Evolutionary conservation across 257 asterid genomes (phyloP).

Genomic region (Solanum virginianum): DNA sequence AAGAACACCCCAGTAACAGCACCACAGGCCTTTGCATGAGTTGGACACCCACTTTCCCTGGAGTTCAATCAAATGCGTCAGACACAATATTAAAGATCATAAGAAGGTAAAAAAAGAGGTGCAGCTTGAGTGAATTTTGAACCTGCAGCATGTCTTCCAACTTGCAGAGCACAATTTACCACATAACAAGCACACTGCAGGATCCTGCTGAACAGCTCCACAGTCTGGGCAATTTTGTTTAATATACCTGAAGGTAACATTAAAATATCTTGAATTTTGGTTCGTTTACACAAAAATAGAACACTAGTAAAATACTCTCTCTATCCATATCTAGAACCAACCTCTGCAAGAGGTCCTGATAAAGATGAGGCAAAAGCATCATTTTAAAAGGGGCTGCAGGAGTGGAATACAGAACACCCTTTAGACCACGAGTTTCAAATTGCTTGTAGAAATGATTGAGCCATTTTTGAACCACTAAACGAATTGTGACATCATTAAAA

Average conservation of each 20-base stretch:
- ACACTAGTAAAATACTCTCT: neutral
- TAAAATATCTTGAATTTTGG: slow-evolving; percentile 4
- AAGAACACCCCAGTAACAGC: slow-evolving; percentile 96
- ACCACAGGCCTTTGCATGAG: slow-evolving; percentile 79
- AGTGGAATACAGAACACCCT: slow-evolving; percentile 31
- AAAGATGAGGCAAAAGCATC: slow-evolving; percentile 72
- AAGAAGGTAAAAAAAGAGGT: neutral
- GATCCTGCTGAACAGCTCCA: slow-evolving; percentile 58
- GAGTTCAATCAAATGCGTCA: slow-evolving; percentile 10
- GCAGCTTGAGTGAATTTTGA: neutral
- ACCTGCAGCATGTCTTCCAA: slow-evolving; percentile 98
- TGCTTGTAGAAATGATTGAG: slow-evolving; percentile 41
- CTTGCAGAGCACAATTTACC: slow-evolving; percentile 89
- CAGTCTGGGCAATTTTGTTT: slow-evolving; percentile 73
- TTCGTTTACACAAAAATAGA: neutral
- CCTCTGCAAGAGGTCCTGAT: slow-evolving; percentile 95
- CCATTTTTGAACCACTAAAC: slow-evolving; percentile 54
- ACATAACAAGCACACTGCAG: slow-evolving; percentile 84
- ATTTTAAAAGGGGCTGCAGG: slow-evolving; percentile 82
- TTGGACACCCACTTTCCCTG: slow-evolving; percentile 73
- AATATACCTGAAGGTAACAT: slow-evolving; percentile 47
- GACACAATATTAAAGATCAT: neutral
- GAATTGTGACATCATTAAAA: slow-evolving; percentile 37
- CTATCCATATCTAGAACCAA: slow-evolving; percentile 8
- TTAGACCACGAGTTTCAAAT: slow-evolving; percentile 26